phyloP scores from a whole-genome alignment of 2,329 filamentous ascomycete species.

The Calonectria hongkongensis region DNA sequence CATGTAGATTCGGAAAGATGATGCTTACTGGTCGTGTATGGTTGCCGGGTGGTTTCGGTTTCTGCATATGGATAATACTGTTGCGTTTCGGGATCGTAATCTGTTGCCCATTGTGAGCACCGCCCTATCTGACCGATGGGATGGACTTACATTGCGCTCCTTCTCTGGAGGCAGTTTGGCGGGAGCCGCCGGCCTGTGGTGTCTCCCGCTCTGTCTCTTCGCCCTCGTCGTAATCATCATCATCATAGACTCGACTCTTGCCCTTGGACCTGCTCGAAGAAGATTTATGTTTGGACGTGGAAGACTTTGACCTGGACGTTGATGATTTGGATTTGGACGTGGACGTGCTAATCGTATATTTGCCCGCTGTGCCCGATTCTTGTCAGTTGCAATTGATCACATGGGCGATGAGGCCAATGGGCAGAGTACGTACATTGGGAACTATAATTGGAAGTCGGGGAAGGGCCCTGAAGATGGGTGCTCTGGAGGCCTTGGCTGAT shows the following conservation, averaged over 20 bases:
- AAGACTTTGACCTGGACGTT: slow-evolving; percentile 43
- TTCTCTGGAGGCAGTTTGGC: not conserved
- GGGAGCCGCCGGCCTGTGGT: not conserved
- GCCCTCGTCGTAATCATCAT: slow-evolving; percentile 40
- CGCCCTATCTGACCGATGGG: not conserved
- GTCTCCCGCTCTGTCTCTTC: slow-evolving; percentile 43
- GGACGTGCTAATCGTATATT: slow-evolving; percentile 48
- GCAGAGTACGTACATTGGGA: slow-evolving; percentile 47
- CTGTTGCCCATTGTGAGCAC: slow-evolving; percentile 30
- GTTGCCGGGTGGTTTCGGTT: not conserved
- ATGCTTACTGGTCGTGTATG: not conserved
- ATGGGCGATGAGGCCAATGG: not conserved
- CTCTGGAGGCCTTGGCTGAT: slow-evolving; percentile 49
- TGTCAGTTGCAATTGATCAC: slow-evolving; percentile 40
- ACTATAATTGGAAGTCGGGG: slow-evolving; percentile 43
- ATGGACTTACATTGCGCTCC: slow-evolving; percentile 31
- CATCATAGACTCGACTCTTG: slow-evolving; percentile 45
- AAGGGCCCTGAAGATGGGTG: slow-evolving; percentile 46
- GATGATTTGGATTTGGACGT: slow-evolving; percentile 43
- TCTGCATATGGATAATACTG: slow-evolving; percentile 32
- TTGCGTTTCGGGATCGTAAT: slow-evolving; percentile 20
- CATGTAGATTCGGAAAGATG: not conserved
- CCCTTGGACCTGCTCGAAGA: slow-evolving; percentile 48
- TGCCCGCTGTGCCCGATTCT: slow-evolving; percentile 33
- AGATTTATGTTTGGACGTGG: slow-evolving; percentile 46